Conservation (phyloP, 2,329 filamentous ascomycete genomes). For the Apiospora koreana region DNA sequence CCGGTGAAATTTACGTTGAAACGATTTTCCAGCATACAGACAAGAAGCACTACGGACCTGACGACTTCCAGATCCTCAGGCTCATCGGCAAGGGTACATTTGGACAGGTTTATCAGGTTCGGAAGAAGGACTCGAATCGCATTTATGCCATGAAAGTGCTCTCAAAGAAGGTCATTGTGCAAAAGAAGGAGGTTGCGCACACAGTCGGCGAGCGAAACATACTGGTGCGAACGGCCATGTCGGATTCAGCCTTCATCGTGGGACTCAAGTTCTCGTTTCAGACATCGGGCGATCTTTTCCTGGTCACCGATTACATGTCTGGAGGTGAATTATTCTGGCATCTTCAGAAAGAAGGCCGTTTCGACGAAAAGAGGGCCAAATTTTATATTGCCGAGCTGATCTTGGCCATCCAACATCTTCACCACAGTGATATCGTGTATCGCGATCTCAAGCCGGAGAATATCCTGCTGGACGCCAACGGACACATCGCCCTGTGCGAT, state of each 20-base stretch:
- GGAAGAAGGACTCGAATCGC: conserved; percentile 92
- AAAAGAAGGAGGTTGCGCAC: conserved; percentile 98
- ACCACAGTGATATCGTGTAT: conserved; percentile 97
- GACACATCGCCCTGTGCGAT: conserved; percentile 95
- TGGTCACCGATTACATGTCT: conserved; percentile 99
- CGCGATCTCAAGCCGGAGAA: conserved; percentile 97
- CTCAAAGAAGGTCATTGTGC: conserved; percentile 99
- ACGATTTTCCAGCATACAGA: conserved; percentile 84
- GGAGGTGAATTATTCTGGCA: conserved; percentile 99
- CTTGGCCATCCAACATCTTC: conserved; percentile 88
- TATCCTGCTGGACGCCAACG: conserved; percentile 93
- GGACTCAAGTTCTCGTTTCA: conserved; percentile 99
- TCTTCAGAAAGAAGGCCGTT: conserved; percentile 93
- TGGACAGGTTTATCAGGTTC: conserved; percentile 96
- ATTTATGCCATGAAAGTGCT: conserved; percentile 99
- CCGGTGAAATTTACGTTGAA: conserved; percentile 88
- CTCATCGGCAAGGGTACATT: conserved; percentile 98
- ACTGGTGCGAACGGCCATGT: conserved; percentile 90
- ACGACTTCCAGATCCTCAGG: conserved; percentile 94
- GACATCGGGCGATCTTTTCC: conserved; percentile 91
- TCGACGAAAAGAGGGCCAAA: conserved; percentile 91
- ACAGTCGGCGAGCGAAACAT: conserved; percentile 98
- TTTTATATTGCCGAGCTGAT: conserved; percentile 99
- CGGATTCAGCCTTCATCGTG: conserved; percentile 96
- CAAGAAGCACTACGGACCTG: conserved; percentile 89